A percentile compares a stretch with the other conserved stretches of the same genome.
These are phyloP conservation scores for Calocera cornea DNA, from an alignment of 768 basidiomycete genomes.

Conservation along the genomic window DNA sequence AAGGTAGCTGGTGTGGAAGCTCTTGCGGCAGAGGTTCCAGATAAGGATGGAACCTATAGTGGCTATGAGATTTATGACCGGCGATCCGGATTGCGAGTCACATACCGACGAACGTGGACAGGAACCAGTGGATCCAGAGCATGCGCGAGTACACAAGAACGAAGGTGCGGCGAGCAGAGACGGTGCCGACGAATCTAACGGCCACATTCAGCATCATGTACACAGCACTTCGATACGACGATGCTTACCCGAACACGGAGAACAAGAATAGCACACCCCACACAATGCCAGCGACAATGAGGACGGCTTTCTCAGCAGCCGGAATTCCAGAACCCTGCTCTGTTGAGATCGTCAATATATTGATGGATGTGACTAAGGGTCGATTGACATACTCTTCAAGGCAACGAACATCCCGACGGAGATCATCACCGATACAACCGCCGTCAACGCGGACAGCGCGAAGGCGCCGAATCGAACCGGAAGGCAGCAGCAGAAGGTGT, in stretches of 20 bases:
- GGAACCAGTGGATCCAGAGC: constrained; percentile 2
- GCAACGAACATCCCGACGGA: neutral
- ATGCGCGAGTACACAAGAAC: constrained; percentile 3
- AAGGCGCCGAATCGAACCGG: neutral
- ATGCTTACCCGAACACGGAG: constrained; percentile 1
- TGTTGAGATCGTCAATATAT: neutral
- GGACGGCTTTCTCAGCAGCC: neutral
- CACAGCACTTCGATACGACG: neutral
- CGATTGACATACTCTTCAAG: neutral
- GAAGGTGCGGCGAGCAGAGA: neutral
- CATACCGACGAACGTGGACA: constrained; percentile 3
- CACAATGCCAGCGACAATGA: neutral
- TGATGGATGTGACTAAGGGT: neutral
- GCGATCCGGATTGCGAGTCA: neutral
- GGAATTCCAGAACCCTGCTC: neutral
- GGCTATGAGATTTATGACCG: neutral
- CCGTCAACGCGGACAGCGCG: neutral
- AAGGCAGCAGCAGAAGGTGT: constrained; percentile 4
- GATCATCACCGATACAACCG: neutral
- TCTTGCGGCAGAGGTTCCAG: constrained; percentile 3
- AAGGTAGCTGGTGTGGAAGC: neutral
- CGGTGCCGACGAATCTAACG: neutral
- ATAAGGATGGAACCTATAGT: constrained; percentile 1
- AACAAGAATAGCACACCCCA: neutral
- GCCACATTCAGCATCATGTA: neutral